These are phyloP conservation scores for Leishmania braziliensis DNA, from an alignment of 208 protist genomes.

Conservation along the genomic window DNA sequence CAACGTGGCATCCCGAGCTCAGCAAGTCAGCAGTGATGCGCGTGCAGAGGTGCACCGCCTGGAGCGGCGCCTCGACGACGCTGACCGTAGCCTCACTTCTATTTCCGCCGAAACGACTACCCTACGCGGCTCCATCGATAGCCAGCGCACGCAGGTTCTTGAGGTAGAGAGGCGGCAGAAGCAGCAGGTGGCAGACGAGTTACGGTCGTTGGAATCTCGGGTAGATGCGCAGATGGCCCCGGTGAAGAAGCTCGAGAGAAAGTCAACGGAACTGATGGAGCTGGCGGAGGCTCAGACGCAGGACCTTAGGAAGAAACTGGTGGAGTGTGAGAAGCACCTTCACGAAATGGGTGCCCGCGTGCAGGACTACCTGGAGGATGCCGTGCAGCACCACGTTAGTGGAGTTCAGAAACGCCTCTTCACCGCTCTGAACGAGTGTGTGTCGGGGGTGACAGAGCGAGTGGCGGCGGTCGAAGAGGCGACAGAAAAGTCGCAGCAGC, in stretches of 20 bases:
- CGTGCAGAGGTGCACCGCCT: slow-evolving; percentile 68
- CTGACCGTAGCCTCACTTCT: slow-evolving; percentile 13
- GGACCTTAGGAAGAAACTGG: slow-evolving; percentile 9
- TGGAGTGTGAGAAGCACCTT: slow-evolving; percentile 25
- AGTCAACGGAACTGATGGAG: slow-evolving; percentile 28
- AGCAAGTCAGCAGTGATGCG: slow-evolving; percentile 53
- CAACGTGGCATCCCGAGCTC: slow-evolving; percentile 47
- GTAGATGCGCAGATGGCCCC: slow-evolving; percentile 23
- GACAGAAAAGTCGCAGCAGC: slow-evolving; percentile 10
- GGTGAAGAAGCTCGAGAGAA: slow-evolving; percentile 17
- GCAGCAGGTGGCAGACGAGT: slow-evolving; percentile 22
- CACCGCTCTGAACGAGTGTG: slow-evolving; percentile 17
- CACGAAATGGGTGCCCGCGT: slow-evolving; percentile 28
- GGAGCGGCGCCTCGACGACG: slow-evolving; percentile 58
- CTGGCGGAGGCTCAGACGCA: slow-evolving; percentile 24
- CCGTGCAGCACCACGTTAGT: slow-evolving; percentile 19
- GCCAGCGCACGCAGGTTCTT: slow-evolving; percentile 39
- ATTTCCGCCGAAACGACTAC: slow-evolving; percentile 13
- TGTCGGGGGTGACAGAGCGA: slow-evolving; percentile 14
- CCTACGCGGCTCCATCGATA: slow-evolving; percentile 20
- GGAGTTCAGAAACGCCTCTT: slow-evolving; percentile 30
- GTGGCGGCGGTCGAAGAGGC: slow-evolving; percentile 13
- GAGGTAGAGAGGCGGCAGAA: slow-evolving; percentile 48
- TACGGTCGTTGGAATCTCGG: slow-evolving; percentile 6
- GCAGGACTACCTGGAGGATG: slow-evolving; percentile 34